Evolutionary conservation across 2,329 filamentous ascomycete species (phyloP), one percentile per base, ranked within the genome.

Genomic region (Ambrosiella xylebori): DNA sequence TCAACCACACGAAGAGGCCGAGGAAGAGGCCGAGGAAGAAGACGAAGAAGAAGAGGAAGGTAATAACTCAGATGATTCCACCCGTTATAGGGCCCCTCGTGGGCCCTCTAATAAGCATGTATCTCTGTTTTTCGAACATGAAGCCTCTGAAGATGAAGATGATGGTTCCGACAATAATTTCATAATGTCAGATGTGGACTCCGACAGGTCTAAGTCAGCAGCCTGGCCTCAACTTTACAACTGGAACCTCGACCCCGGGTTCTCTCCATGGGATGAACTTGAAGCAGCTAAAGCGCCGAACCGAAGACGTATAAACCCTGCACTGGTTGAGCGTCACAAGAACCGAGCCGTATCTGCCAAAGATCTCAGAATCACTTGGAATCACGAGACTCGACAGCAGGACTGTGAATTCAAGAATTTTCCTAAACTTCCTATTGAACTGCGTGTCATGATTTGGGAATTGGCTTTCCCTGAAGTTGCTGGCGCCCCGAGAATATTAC

Each of bases 401-500:
- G 44, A 56, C 9, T 17, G 3, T 15, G 27, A 55, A 12, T 60
- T 59, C 38, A 15, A 44, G 7, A 7, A 7, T n/a, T 60, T 60
- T 19, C 51, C 52, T 8, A 8, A 41, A 6, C 56, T 57, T 9
- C 59, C 59, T 9, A 15, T 9, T 9, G 55, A 57, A 12, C 55
- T 60, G 7, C 50, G 52, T 9, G 36, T 55, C 3, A 35, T 50
- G 5, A 60, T 60, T 15, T 60, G 59, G 59, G 56, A 60, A 19
- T 35, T 54, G 1, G 55, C 59, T 17, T 60, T 60, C 41, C 54
- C 56, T 9, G 55, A 57, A 27, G 7, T 57, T 6, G 15, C 13
- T 27, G 27, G 38, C 8, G 38, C 37, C 2, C 51, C 59, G 11
- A 56, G 59, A 17, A 19, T 55, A n/a, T 27, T 60, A 11, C 55